Conservation (phyloP, 345 rosid species). For the Eucalyptus cloeziana region DNA sequence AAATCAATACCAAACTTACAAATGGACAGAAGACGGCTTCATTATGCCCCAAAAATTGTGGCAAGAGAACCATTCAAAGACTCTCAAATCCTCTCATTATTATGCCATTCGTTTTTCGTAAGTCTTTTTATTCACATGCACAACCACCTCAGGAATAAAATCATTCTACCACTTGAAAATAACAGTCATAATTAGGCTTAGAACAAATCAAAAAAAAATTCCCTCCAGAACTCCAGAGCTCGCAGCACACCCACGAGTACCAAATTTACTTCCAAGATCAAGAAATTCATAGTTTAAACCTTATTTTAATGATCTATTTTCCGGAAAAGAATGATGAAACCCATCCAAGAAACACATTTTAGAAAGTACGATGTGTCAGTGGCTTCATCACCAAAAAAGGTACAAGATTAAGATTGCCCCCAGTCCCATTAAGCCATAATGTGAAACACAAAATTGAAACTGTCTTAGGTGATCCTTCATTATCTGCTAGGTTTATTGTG, state of each 20-base stretch:
- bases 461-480: not conserved
- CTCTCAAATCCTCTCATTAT: not conserved
- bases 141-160: not conserved
- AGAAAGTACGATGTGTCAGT: not conserved
- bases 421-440: not conserved
- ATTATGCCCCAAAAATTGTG: not conserved
- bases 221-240: not conserved
- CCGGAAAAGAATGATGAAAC: not conserved
- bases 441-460: not conserved
- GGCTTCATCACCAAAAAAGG: not conserved
- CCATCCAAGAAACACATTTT: not conserved
- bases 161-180: not conserved
- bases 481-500: not conserved
- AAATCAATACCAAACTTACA: not conserved
- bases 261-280: not conserved
- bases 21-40: not conserved
- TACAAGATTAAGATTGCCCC: not conserved
- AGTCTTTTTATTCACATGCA: not conserved
- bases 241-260: not conserved
- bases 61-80: not conserved
- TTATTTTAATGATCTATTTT: not conserved
- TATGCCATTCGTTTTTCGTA: not conserved
- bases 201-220: not conserved
- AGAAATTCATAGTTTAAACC: not conserved
- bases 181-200: not conserved